Conservation (phyloP, 257 asterid species). For the Verbena officinalis region DNA sequence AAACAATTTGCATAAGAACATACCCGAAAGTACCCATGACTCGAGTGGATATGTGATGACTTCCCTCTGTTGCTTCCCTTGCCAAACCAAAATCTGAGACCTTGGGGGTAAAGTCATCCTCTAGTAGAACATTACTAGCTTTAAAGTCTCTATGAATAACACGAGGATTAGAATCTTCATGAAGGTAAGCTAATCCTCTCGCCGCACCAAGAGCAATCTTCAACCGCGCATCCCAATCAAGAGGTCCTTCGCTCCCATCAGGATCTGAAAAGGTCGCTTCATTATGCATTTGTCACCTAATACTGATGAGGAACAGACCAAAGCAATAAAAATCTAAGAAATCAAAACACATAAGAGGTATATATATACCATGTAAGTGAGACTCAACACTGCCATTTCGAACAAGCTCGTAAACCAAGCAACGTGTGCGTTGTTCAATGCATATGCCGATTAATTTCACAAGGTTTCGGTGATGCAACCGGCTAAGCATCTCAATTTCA, state of each 20-base stretch:
- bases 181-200: slow-evolving; percentile 95
- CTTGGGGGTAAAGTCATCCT: slow-evolving; percentile 90
- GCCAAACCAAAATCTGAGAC: slow-evolving; percentile 99
- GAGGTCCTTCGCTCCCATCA: slow-evolving; percentile 63
- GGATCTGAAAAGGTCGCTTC: slow-evolving; percentile 52
- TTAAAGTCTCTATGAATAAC: slow-evolving; percentile 97
- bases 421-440: slow-evolving; percentile 68
- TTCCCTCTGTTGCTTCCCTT: slow-evolving; percentile 96
- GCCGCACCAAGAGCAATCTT: slow-evolving; percentile 99
- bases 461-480: slow-evolving; percentile 97
- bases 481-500: slow-evolving; percentile 97
- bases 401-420: slow-evolving; percentile 93
- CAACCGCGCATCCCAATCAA: slow-evolving; percentile 94
- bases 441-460: slow-evolving; percentile 97
- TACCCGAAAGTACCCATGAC: slow-evolving; percentile 99
- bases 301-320: slow-evolving; percentile 4
- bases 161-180: slow-evolving; percentile 98
- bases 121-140: slow-evolving; percentile 90
- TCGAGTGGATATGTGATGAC: slow-evolving; percentile 90
- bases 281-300: neutral
- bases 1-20: neutral
- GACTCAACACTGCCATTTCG: slow-evolving; percentile 97
- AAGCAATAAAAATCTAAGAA: slow-evolving; percentile 12
- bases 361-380: slow-evolving; percentile 79
- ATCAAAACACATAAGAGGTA: slow-evolving; percentile 16